Evolutionary conservation across 495 filamentous ascomycete species (phyloP).

Genomic region (Xylaria cubensis): DNA sequence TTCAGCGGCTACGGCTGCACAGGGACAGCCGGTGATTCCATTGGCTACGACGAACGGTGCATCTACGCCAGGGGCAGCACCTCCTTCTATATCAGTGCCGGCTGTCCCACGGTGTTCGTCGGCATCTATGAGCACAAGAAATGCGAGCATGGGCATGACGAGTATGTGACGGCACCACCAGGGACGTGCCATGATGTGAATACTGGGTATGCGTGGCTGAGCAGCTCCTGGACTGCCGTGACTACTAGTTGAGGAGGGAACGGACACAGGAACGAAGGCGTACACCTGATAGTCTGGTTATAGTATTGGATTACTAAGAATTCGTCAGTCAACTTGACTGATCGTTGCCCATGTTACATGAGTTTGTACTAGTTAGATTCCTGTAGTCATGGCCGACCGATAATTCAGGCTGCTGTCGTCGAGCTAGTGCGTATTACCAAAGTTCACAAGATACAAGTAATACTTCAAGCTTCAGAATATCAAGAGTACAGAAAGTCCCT

Average conservation of each 20-base stretch:
- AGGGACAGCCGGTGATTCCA: background rate
- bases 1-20: background rate
- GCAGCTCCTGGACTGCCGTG: background rate
- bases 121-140: background rate
- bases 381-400: too few relatives aligned
- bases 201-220: background rate
- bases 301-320: too few relatives aligned
- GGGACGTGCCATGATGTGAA: background rate
- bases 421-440: too few relatives aligned
- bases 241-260: background rate
- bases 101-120: background rate
- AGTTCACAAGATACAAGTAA: too few relatives aligned
- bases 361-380: too few relatives aligned
- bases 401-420: too few relatives aligned
- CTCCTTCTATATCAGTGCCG: background rate
- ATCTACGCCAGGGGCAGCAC: background rate
- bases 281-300: too few relatives aligned
- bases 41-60: background rate
- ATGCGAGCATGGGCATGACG: background rate
- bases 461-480: too few relatives aligned
- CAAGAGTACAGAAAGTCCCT: too few relatives aligned
- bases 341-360: too few relatives aligned
- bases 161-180: background rate
- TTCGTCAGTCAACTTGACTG: too few relatives aligned
- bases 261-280: too few relatives aligned